Evolutionary conservation across 2,329 filamentous ascomycete genomes (phyloP), one percentile per base, ranked within the genome.

Genomic region (Huntiella savannae): DNA sequence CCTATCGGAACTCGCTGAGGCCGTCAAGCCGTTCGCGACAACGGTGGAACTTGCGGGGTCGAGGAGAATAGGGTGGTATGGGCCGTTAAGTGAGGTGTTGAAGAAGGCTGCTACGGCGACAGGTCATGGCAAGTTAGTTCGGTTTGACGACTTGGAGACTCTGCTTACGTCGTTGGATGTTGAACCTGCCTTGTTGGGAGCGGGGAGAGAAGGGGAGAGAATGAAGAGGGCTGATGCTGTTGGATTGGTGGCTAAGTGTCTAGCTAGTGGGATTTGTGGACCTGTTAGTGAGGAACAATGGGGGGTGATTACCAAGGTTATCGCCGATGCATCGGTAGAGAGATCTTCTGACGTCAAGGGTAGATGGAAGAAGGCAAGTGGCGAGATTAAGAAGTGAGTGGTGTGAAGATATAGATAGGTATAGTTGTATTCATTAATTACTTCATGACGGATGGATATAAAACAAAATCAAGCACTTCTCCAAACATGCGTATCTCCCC

Each of bases 31-130:
- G 11, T 69, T 63, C 41, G 55, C 72, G 0, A 49, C 53, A 3
- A 60, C 56, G 46, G 39, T 56, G 0, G 59, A 61, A 35, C 68
- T 68, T 38, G 60, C 58, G 6, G 53, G 55, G 0, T 63, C 73
- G 47, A 64, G 69, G 39, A 62, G 67, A 13, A 64, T 67, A 35
- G 61, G 66, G 1, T 75, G 72, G 68, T 76, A 74, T 53, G 62
- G 61, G 19, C 63, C 64, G 33, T 65, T 67, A 0, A 53, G 53
- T 11, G 69, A 72, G 10, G 48, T 75, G 11, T 60, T 75, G 33
- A 19, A 22, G 8, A 41, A 33, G 6, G 32, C 37, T 13, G 32
- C 44, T 12, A n/a, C 56, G 56, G 62, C 66, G 2, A 64, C 65
- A 0, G 50, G 49, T 1, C 50, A 54, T 8, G 53, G 56, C 47